phyloP scores from a whole-genome alignment of 2,329 filamentous ascomycete genomes.

The Fusarium fujikuroi region DNA sequence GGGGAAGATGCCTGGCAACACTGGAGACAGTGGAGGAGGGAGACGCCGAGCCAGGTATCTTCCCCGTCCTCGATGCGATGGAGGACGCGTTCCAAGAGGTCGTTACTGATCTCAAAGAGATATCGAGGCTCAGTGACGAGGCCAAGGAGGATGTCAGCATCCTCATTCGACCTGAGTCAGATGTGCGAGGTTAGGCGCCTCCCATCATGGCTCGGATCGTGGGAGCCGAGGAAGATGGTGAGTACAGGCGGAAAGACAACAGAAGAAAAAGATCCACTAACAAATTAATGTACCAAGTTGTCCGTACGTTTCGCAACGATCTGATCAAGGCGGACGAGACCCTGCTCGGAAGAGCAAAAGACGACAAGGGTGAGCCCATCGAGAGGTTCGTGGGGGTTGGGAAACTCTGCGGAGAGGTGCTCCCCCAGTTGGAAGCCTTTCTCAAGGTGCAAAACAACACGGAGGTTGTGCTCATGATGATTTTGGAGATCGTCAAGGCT shows the following conservation, averaged over 20 bases:
- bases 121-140: accelerated
- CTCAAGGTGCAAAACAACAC: neutral
- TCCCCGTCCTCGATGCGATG: neutral
- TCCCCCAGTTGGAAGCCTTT: accelerated
- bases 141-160: accelerated
- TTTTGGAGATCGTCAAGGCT: neutral
- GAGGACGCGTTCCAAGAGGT: neutral
- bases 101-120: neutral
- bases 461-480: accelerated
- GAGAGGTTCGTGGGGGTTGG: neutral
- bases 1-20: neutral
- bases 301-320: neutral
- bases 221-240: no score
- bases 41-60: neutral
- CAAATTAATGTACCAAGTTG: neutral
- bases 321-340: neutral
- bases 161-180: neutral
- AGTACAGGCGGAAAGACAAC: neutral
- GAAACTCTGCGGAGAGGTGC: neutral
- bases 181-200: neutral
- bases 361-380: neutral
- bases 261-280: neutral
- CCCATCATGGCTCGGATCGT: neutral
- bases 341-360: neutral
- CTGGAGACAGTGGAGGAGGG: neutral